phyloP scores from a whole-genome alignment of 2,329 filamentous ascomycete species.

The Cryphonectria parasitica region DNA sequence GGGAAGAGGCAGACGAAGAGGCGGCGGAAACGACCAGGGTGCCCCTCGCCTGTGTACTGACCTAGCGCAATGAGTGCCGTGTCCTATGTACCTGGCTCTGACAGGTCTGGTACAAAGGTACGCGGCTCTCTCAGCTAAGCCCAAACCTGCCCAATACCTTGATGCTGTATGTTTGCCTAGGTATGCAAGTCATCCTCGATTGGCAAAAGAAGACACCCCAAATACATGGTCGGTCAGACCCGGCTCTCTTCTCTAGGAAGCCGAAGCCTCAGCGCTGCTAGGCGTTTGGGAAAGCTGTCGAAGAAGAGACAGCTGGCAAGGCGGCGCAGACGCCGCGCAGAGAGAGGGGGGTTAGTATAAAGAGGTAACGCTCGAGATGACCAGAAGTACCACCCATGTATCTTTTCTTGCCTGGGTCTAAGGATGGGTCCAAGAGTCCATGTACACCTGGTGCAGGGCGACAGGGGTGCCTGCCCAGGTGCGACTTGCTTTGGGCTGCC shows the following conservation, averaged over 20 bases:
- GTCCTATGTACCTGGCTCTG: conserved; percentile 22
- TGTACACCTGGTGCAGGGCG: conserved; percentile 9
- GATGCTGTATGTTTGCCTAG: not conserved
- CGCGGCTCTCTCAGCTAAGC: conserved; percentile 16
- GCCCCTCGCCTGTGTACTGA: conserved; percentile 27
- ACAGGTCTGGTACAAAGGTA: conserved; percentile 5
- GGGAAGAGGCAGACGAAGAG: conserved; percentile 24
- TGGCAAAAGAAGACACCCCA: not conserved
- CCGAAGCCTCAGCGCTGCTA: not conserved
- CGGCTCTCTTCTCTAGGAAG: not conserved
- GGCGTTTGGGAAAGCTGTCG: not conserved
- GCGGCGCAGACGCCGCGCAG: not conserved
- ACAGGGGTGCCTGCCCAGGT: conserved; percentile 10
- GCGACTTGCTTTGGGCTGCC: conserved; percentile 10
- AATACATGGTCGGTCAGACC: not conserved
- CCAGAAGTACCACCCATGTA: conserved; percentile 6
- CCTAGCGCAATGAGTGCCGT: conserved; percentile 29
- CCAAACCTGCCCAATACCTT: not conserved
- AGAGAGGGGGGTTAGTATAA: not conserved
- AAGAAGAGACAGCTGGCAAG: not conserved
- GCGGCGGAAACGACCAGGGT: conserved; percentile 29
- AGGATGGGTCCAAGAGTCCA: conserved; percentile 1
- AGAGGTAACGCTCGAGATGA: not conserved
- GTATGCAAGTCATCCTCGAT: not conserved
- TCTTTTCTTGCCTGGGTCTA: not conserved